A percentile compares a stretch with the other conserved stretches of the same genome.
Conservation (phyloP, 1,139 yeast species). For the Debaryomycetaceae sp. region DNA sequence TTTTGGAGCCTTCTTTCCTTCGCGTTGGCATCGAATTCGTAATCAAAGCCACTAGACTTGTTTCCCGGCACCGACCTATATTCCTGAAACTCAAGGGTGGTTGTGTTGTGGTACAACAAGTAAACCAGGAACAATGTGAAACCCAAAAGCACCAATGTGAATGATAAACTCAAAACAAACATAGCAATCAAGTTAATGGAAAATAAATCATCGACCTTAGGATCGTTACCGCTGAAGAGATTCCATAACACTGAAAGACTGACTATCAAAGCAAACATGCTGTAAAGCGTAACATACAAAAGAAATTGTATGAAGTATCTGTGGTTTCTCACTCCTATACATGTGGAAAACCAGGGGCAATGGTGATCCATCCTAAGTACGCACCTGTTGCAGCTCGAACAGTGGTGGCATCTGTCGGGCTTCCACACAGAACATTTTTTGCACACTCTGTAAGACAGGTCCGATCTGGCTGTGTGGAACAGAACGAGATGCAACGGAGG, state of each 20-base stretch:
- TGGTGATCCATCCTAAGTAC: conserved; percentile 83
- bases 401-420: conserved; percentile 93
- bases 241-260: conserved; percentile 41
- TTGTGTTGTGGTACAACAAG: conserved; percentile 57
- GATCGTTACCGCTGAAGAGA: conserved; percentile 47
- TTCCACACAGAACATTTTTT: conserved; percentile 80
- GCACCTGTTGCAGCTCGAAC: conserved; percentile 69
- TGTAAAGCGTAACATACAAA: conserved; percentile 47
- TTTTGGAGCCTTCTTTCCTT: conserved; percentile 47
- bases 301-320: conserved; percentile 77
- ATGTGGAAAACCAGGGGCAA: conserved; percentile 94
- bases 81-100: conserved; percentile 78
- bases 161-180: conserved; percentile 57
- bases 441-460: conserved; percentile 25
- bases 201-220: conserved; percentile 34
- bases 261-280: conserved; percentile 38
- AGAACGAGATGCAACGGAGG: conserved; percentile 17
- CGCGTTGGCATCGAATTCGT: conserved; percentile 36
- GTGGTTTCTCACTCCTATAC: conserved; percentile 64
- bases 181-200: conserved; percentile 60
- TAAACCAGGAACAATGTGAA: conserved; percentile 63
- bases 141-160: conserved; percentile 55
- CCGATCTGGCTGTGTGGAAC: conserved; percentile 13
- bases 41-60: conserved; percentile 20
- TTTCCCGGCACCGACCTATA: conserved; percentile 45